Evolutionary conservation across 768 basidiomycete species (phyloP).

Genomic region (Albatrellus ellisii): DNA sequence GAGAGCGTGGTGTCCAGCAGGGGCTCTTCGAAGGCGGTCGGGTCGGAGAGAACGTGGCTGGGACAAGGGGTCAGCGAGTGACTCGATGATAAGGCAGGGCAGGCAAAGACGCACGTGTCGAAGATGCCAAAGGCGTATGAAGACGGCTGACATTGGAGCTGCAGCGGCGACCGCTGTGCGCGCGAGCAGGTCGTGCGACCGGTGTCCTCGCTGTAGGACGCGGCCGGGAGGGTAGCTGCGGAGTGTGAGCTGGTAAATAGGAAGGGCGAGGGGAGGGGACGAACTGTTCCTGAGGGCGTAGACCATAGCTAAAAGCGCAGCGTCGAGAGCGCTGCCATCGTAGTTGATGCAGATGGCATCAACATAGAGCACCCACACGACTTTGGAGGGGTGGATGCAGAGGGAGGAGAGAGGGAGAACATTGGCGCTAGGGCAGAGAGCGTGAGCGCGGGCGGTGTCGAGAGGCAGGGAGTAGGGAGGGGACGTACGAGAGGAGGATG

Average conservation of each 20-base stretch:
- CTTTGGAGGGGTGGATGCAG: conserved; percentile 67
- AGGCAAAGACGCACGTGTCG: conserved; percentile 41
- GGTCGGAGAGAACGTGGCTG: conserved; percentile 68
- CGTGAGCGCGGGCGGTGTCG: neutral
- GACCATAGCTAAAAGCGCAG: conserved; percentile 76
- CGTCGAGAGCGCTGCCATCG: conserved; percentile 92
- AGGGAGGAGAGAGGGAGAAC: conserved; percentile 54
- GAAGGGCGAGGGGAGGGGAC: conserved; percentile 17
- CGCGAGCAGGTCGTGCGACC: conserved; percentile 51
- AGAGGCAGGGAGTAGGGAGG: neutral
- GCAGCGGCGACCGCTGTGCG: conserved; percentile 29
- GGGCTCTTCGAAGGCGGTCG: conserved; percentile 84
- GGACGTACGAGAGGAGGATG: conserved; percentile 53
- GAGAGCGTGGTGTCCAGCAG: conserved; percentile 63
- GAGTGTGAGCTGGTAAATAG: neutral
- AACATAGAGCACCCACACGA: conserved; percentile 90
- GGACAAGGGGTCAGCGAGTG: too few relatives aligned
- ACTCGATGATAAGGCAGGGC: neutral
- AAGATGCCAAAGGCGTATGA: conserved; percentile 71
- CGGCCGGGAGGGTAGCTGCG: conserved; percentile 57
- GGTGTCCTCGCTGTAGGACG: conserved; percentile 56
- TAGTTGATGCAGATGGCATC: conserved; percentile 96
- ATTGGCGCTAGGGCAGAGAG: conserved; percentile 37
- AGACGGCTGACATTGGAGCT: conserved; percentile 30
- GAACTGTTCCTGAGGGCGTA: conserved; percentile 77